phyloP scores from a whole-genome alignment of 208 protist genomes.

The Paratrypanosoma confusum region DNA sequence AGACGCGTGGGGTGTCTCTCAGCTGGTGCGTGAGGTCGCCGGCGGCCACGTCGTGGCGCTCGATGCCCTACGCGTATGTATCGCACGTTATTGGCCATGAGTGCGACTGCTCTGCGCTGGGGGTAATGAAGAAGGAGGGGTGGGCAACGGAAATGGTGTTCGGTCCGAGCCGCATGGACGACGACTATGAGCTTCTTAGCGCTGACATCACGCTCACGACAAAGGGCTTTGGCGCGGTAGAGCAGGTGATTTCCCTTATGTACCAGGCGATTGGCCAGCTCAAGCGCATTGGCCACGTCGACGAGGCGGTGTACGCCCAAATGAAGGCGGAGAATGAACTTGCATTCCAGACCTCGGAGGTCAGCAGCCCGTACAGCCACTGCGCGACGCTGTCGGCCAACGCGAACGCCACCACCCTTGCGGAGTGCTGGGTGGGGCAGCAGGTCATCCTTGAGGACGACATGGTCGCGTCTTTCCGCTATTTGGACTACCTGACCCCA shows the following conservation, averaged over 20 bases:
- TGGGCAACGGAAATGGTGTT: slow-evolving; percentile 59
- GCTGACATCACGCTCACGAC: slow-evolving; percentile 42
- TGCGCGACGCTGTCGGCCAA: slow-evolving; percentile 24
- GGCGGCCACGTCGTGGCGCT: slow-evolving; percentile 27
- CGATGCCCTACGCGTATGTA: slow-evolving; percentile 61
- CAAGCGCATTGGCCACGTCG: slow-evolving; percentile 19
- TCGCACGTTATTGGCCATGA: slow-evolving; percentile 91
- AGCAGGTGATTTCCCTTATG: slow-evolving; percentile 42
- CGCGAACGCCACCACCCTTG: slow-evolving; percentile 28
- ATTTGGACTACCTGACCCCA: slow-evolving; percentile 41
- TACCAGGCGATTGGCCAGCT: slow-evolving; percentile 56
- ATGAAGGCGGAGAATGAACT: slow-evolving; percentile 43
- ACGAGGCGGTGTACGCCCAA: slow-evolving; percentile 38
- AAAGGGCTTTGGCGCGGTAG: slow-evolving; percentile 28
- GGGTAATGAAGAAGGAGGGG: slow-evolving; percentile 61
- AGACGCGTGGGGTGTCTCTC: slow-evolving; percentile 33
- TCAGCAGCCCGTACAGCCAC: slow-evolving; percentile 21
- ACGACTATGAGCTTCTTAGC: slow-evolving; percentile 42
- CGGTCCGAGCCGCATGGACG: slow-evolving; percentile 38
- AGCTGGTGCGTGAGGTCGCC: slow-evolving; percentile 42
- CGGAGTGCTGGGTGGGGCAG: slow-evolving; percentile 34
- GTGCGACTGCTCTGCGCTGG: slow-evolving; percentile 78
- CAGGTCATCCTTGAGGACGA: slow-evolving; percentile 46
- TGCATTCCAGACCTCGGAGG: slow-evolving; percentile 41
- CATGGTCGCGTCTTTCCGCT: slow-evolving; percentile 21